Evolutionary conservation across 305 asterid genomes (phyloP).

Genomic region (Solanum hybrid): DNA sequence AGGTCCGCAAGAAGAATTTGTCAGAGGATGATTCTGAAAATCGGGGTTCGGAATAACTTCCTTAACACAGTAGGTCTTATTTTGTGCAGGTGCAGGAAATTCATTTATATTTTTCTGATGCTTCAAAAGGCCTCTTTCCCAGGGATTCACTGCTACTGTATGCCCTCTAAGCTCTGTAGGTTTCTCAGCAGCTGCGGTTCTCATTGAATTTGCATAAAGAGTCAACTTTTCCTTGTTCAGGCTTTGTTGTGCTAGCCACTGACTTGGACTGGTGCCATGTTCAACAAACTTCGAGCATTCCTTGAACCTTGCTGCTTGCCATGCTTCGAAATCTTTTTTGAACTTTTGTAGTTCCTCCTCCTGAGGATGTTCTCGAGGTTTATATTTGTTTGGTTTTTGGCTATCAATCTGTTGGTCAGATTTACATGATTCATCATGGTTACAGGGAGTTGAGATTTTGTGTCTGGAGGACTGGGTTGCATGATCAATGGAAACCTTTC

Average conservation of each 20-base stretch:
- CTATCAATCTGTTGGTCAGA: slow-evolving; percentile 23
- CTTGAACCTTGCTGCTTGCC: slow-evolving; percentile 66
- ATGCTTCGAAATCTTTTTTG: slow-evolving; percentile 91
- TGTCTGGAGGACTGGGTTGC: slow-evolving; percentile 28
- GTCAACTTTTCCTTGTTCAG: slow-evolving; percentile 69
- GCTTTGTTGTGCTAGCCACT: slow-evolving; percentile 71
- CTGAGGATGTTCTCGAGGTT: slow-evolving; percentile 87
- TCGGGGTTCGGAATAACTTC: slow-evolving; percentile 21
- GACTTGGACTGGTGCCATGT: slow-evolving; percentile 40
- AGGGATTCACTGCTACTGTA: slow-evolving; percentile 14
- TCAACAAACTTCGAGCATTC: slow-evolving; percentile 49
- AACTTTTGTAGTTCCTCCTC: slow-evolving; percentile 90
- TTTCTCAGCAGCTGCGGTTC: slow-evolving; percentile 18
- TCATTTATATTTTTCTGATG: slow-evolving; percentile 17
- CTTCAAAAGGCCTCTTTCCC: slow-evolving; percentile 20
- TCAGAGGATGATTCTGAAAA: slow-evolving; percentile 18
- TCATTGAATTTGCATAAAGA: slow-evolving; percentile 40
- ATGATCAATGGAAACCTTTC: slow-evolving; percentile 27
- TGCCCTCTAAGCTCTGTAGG: slow-evolving; percentile 20
- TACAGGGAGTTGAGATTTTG: slow-evolving; percentile 26
- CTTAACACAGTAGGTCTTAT: slow-evolving; percentile 21
- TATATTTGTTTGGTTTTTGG: slow-evolving; percentile 38
- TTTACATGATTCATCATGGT: slow-evolving; percentile 25
- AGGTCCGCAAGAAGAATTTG: slow-evolving; percentile 16
- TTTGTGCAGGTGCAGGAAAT: slow-evolving; percentile 21